A percentile compares a stretch with the other conserved stretches of the same genome.
Conservation (phyloP, 768 basidiomycete species). For the Austroboletus eburneus region DNA sequence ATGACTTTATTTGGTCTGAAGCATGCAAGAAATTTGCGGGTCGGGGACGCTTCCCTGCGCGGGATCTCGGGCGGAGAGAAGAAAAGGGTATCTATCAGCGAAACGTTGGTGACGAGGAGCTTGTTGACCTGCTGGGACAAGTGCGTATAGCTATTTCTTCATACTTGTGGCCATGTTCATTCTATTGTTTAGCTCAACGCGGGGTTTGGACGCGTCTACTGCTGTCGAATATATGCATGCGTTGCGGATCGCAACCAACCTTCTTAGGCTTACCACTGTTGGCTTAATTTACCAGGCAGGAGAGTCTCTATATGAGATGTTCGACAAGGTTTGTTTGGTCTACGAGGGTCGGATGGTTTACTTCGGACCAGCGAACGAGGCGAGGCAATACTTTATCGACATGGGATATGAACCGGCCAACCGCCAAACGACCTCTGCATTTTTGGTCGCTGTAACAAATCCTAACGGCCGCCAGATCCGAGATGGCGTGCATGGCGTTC, state of each 20-base stretch:
- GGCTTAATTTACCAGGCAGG: slow-evolving; percentile 86
- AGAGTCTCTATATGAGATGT: slow-evolving; percentile 59
- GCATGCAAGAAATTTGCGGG: slow-evolving; percentile 66
- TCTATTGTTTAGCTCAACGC: slow-evolving; percentile 56
- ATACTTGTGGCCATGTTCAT: slow-evolving; percentile 42
- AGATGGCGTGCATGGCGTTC: slow-evolving; percentile 23
- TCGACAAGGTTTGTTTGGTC: slow-evolving; percentile 68
- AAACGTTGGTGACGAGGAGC: slow-evolving; percentile 66
- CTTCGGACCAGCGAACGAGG: slow-evolving; percentile 52
- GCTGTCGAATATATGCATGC: slow-evolving; percentile 72
- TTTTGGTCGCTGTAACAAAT: slow-evolving; percentile 59
- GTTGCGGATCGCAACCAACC: slow-evolving; percentile 65
- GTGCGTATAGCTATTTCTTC: slow-evolving; percentile 22
- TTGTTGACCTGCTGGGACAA: slow-evolving; percentile 80
- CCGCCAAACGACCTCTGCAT: slow-evolving; percentile 62
- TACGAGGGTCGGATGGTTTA: slow-evolving; percentile 57
- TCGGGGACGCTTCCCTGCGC: slow-evolving; percentile 79
- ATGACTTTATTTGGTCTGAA: slow-evolving; percentile 72
- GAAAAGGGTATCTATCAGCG: slow-evolving; percentile 79
- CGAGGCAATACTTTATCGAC: slow-evolving; percentile 54
- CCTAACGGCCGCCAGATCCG: slow-evolving; percentile 55
- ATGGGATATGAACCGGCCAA: slow-evolving; percentile 53
- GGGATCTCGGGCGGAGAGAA: slow-evolving; percentile 76
- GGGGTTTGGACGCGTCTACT: slow-evolving; percentile 64
- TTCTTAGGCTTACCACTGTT: slow-evolving; percentile 51